These are phyloP conservation scores for Camellia japonica DNA, from an alignment of 148 eudicot species.

Conservation along the genomic window DNA sequence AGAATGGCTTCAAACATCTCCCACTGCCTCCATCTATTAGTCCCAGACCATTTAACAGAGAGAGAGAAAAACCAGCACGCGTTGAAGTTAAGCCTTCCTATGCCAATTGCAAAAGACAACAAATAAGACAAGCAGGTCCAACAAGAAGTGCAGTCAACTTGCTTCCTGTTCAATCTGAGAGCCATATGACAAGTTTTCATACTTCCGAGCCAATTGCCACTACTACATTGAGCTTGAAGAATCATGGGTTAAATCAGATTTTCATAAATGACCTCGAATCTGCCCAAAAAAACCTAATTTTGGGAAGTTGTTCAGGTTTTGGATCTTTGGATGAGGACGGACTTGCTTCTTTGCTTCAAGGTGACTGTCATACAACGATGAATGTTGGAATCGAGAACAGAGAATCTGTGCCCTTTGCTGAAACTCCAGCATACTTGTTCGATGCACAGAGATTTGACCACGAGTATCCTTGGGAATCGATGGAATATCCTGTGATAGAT, in stretches of 20 bases:
- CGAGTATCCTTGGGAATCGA: constrained; percentile 52
- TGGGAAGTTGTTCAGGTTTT: constrained; percentile 34
- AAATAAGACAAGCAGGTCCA: constrained; percentile 23
- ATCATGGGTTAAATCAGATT: constrained; percentile 32
- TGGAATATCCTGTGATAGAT: constrained; percentile 65
- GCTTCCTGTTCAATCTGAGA: constrained; percentile 26
- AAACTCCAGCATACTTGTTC: constrained; percentile 32
- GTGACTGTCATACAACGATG: constrained; percentile 26
- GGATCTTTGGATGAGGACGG: constrained; percentile 41
- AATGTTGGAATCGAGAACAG: constrained; percentile 36
- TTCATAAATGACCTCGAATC: constrained; percentile 31
- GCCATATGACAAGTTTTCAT: constrained; percentile 25
- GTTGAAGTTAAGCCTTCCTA: constrained; percentile 28
- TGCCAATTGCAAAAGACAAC: constrained; percentile 20
- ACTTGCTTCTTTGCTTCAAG: constrained; percentile 40
- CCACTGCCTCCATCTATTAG: constrained; percentile 24
- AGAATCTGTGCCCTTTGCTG: constrained; percentile 38
- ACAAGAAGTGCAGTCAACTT: constrained; percentile 21
- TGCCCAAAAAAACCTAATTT: constrained; percentile 30
- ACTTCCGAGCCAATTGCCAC: constrained; percentile 28
- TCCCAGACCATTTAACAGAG: constrained; percentile 33
- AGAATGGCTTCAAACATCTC: constrained; percentile 34
- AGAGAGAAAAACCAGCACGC: constrained; percentile 27
- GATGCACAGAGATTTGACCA: constrained; percentile 52
- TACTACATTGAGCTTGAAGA: constrained; percentile 29